Conservation (phyloP, 225 moss, liverwort and hornwort species). For the Straminergon stramineum region DNA sequence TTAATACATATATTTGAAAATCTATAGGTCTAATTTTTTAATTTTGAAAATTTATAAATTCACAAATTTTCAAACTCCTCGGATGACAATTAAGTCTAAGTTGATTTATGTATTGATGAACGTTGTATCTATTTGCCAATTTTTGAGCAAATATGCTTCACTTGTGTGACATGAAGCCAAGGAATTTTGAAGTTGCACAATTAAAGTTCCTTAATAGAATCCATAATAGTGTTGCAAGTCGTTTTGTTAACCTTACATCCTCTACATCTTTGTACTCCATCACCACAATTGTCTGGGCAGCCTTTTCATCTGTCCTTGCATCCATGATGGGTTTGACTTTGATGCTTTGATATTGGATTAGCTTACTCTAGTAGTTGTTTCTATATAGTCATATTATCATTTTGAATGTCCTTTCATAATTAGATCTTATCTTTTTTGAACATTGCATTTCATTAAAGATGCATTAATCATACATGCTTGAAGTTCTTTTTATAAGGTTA, state of each 20-base stretch:
- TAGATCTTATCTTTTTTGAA: background rate
- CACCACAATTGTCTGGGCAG: rapidly evolving
- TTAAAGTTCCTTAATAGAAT: background rate
- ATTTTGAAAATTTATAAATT: background rate
- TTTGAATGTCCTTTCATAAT: background rate
- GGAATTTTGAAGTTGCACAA: background rate
- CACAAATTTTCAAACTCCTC: background rate
- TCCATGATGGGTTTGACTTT: background rate
- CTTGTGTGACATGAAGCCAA: background rate
- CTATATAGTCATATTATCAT: background rate
- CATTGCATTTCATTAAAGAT: background rate
- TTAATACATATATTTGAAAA: background rate
- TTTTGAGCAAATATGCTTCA: background rate
- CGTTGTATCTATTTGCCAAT: background rate
- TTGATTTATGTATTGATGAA: background rate
- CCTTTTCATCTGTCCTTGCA: background rate
- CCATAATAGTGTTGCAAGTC: rapidly evolving
- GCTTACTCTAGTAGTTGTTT: background rate
- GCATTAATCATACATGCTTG: background rate
- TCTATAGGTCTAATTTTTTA: background rate
- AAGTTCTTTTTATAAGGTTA: background rate
- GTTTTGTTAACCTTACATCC: background rate
- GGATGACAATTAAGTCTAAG: rapidly evolving
- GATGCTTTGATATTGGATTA: background rate
- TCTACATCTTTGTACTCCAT: background rate